Evolutionary conservation across 2,329 filamentous ascomycete genomes (phyloP).

Genomic region (Botryotinia convoluta): DNA sequence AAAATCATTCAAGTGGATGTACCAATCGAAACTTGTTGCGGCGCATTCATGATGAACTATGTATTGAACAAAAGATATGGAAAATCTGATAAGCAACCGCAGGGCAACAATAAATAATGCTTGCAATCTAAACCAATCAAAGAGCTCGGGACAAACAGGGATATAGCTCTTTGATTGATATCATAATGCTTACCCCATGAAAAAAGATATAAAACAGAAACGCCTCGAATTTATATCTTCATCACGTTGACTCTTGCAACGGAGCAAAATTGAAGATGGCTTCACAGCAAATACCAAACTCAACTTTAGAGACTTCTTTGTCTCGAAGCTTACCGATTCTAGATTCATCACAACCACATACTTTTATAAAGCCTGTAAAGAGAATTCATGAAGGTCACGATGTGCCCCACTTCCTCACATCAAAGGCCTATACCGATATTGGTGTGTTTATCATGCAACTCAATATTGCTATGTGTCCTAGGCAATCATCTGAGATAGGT

Average conservation of each 20-base stretch:
- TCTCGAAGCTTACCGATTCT: slow-evolving; percentile 39
- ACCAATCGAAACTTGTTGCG: not conserved
- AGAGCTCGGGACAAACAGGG: not conserved
- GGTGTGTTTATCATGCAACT: slow-evolving; percentile 86
- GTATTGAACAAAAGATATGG: slow-evolving; percentile 1
- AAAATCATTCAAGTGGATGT: not conserved
- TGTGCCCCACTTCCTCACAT: slow-evolving; percentile 75
- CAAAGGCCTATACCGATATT: slow-evolving; percentile 82
- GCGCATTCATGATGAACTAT: not conserved
- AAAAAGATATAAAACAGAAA: not conserved
- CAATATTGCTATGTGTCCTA: slow-evolving; percentile 80
- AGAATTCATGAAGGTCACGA: slow-evolving; percentile 82
- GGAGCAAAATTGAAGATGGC: not conserved
- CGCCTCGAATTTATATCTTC: slow-evolving; percentile 9
- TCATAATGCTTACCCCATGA: not conserved
- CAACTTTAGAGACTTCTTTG: not conserved
- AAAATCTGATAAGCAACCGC: not conserved
- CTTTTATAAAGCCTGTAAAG: slow-evolving; percentile 70
- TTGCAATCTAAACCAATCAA: not conserved
- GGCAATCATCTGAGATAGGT: slow-evolving; percentile 46
- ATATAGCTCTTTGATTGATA: slow-evolving; percentile 12
- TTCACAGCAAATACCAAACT: not conserved
- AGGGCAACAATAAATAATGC: not conserved
- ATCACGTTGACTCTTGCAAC: not conserved
- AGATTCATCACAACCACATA: slow-evolving; percentile 47